A percentile compares a stretch with the other conserved stretches of the same genome.
Evolutionary conservation across 805 yeast genomes (phyloP).

Genomic region (Lachancea thermotolerans): DNA sequence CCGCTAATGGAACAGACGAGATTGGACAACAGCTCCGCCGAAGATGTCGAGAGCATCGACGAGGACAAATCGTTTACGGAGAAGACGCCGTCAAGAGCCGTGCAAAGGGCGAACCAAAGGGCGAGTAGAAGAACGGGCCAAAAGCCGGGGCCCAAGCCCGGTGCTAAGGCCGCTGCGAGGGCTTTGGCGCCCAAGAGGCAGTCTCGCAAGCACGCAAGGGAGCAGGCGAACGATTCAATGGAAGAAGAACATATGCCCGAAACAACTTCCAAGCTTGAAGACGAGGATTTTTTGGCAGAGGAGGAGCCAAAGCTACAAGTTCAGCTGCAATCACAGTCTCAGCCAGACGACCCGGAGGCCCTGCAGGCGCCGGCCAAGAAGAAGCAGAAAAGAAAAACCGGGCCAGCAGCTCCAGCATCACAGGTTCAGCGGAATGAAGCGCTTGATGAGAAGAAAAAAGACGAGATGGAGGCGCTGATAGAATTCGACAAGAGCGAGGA

Average conservation of each 20-base stretch:
- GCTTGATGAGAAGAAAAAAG: constrained; percentile 9
- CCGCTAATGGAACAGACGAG: constrained; percentile 7
- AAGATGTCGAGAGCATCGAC: constrained; percentile 5
- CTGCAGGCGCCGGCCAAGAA: constrained; percentile 2
- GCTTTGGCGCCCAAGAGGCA: neutral
- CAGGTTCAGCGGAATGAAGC: constrained; percentile 2
- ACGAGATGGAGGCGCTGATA: constrained; percentile 9
- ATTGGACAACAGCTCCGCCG: neutral
- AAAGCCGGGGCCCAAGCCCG: neutral
- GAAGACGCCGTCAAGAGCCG: neutral
- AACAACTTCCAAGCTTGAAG: neutral
- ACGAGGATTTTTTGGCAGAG: neutral
- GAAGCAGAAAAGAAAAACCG: constrained; percentile 2
- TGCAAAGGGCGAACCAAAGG: neutral
- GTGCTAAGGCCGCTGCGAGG: constrained; percentile 1
- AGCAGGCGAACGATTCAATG: neutral
- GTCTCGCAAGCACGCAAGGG: constrained; percentile 2
- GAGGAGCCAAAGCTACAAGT: neutral
- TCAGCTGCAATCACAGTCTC: neutral
- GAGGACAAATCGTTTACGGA: neutral
- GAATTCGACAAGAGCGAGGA: constrained; percentile 4
- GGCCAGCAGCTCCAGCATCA: constrained; percentile 1
- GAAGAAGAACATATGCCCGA: constrained; percentile 3
- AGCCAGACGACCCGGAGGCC: neutral
- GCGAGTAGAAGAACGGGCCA: neutral